phyloP scores from a whole-genome alignment of 331 rosid genomes.

The Malus hybrid region DNA sequence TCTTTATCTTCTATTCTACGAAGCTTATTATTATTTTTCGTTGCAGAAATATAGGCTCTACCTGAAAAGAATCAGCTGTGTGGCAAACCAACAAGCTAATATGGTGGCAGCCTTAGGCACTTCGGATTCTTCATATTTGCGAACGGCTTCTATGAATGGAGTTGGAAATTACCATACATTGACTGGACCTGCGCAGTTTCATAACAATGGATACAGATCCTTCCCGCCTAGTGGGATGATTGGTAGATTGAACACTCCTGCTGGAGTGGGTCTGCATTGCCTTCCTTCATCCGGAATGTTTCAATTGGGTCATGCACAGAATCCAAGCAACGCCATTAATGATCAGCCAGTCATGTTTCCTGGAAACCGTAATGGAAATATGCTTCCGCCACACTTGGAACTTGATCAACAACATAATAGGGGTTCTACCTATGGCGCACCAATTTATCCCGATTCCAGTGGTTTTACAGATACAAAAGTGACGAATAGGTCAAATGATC shows the following conservation, averaged over 20 bases:
- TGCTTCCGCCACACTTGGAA: slow-evolving; percentile 40
- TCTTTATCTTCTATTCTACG: neutral
- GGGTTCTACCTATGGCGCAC: slow-evolving; percentile 23
- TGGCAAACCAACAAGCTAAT: slow-evolving; percentile 85
- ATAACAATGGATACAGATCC: slow-evolving; percentile 47
- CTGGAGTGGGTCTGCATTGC: slow-evolving; percentile 43
- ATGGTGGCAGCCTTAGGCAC: slow-evolving; percentile 78
- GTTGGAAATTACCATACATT: slow-evolving; percentile 44
- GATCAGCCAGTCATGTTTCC: slow-evolving; percentile 30
- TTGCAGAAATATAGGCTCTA: slow-evolving; percentile 94
- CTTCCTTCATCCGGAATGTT: slow-evolving; percentile 46
- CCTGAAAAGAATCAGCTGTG: slow-evolving; percentile 78
- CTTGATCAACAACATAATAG: slow-evolving; percentile 40
- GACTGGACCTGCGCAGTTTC: slow-evolving; percentile 57
- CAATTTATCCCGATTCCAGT: slow-evolving; percentile 38
- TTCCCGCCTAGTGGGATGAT: slow-evolving; percentile 61
- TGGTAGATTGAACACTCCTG: slow-evolving; percentile 69
- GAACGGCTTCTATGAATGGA: slow-evolving; percentile 51
- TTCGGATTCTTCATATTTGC: slow-evolving; percentile 69
- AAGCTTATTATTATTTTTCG: slow-evolving; percentile 9
- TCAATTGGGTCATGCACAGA: slow-evolving; percentile 44
- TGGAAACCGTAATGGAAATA: slow-evolving; percentile 29
- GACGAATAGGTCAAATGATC: slow-evolving; percentile 20
- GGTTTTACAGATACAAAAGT: slow-evolving; percentile 36
- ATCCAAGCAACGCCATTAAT: slow-evolving; percentile 30